These are phyloP conservation scores for Gleditsia sinensis DNA, from an alignment of 306 rosid genomes.

Conservation along the genomic window DNA sequence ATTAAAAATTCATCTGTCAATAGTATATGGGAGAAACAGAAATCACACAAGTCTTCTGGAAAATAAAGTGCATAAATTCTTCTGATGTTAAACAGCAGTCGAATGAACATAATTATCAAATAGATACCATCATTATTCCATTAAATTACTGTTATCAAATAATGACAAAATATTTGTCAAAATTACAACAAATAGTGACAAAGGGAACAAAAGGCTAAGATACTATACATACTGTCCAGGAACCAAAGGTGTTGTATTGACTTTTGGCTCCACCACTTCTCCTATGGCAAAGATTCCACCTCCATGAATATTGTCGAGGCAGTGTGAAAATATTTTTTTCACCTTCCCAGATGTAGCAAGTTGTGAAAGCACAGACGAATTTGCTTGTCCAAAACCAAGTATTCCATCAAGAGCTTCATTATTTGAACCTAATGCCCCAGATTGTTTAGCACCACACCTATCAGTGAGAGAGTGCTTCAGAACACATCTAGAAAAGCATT, in stretches of 20 bases:
- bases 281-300: slow-evolving; percentile 98
- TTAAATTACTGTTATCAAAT: slow-evolving; percentile 1
- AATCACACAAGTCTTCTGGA: slow-evolving; percentile 4
- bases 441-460: slow-evolving; percentile 82
- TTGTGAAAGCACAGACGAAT: slow-evolving; percentile 89
- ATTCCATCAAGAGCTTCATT: slow-evolving; percentile 80
- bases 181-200: slow-evolving; percentile 23
- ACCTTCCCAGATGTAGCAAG: slow-evolving; percentile 86
- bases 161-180: slow-evolving; percentile 18
- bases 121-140: slow-evolving; percentile 4
- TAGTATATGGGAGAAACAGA: neutral
- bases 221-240: slow-evolving; percentile 67
- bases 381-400: slow-evolving; percentile 97
- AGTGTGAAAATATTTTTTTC: slow-evolving; percentile 85
- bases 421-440: slow-evolving; percentile 64
- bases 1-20: slow-evolving; percentile 17
- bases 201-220: slow-evolving; percentile 27
- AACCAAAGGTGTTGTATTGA: slow-evolving; percentile 72
- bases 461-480: slow-evolving; percentile 27
- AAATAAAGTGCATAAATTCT: slow-evolving; percentile 3
- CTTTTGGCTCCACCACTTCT: slow-evolving; percentile 87
- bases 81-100: slow-evolving; percentile 8
- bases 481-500: slow-evolving; percentile 10
- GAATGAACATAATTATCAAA: slow-evolving; percentile 20
- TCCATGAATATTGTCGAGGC: slow-evolving; percentile 78